Base-by-base conservation (phyloP, 129 eudicot genomes). In the Scalesia atractyloides region DNA sequence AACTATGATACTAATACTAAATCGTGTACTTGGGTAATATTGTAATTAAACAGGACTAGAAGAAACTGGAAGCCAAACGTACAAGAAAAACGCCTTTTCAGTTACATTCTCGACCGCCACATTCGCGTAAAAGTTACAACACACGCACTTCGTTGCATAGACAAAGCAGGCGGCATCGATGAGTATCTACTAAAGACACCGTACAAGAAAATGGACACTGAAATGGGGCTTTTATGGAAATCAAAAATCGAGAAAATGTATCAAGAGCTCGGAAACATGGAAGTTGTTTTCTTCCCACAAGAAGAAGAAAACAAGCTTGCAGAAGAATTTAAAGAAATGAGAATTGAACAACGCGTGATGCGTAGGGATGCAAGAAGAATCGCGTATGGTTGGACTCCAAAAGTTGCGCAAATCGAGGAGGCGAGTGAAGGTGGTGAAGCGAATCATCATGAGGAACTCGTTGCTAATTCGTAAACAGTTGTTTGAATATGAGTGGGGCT, bases 111-210 rank as follows among this genome's bases (percentile, higher is more conserved):
- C 11, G 98, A 94, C 60, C 91, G 97, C 26, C 96, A 94, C 69
- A 84, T 94, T 74, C 96, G 91, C 4, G 89, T 90, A 20, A 86
- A 94, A 74, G 98, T 90, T 47, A 84, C 97, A 41, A 90, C 96
- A 18, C 98, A 94, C 26, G 97, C 98, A 5, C 87, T 94, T 37
- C 89, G 97, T 18, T 94, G 98, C 72, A 90, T 94, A 60, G 98
- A 94, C 86, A 90, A 90, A 83, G 99, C 96, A 52, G 99, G 99
- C n/a, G 99, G 99, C 19, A 81, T 95, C 15, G 99, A 90, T 65
- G 99, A 95, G 82, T 95, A 95, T 70, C 63, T 95, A 37, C 84
- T 90, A 19, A 95, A 95, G 73, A 95, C 99, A 48, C 99, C 97
- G 0, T 90, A 95, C 87, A 85, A 86, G 34, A 90, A 90, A 76